Evolutionary conservation across 352 stramenopile genomes (phyloP).

Genomic region (Globisporangium spiculum): DNA sequence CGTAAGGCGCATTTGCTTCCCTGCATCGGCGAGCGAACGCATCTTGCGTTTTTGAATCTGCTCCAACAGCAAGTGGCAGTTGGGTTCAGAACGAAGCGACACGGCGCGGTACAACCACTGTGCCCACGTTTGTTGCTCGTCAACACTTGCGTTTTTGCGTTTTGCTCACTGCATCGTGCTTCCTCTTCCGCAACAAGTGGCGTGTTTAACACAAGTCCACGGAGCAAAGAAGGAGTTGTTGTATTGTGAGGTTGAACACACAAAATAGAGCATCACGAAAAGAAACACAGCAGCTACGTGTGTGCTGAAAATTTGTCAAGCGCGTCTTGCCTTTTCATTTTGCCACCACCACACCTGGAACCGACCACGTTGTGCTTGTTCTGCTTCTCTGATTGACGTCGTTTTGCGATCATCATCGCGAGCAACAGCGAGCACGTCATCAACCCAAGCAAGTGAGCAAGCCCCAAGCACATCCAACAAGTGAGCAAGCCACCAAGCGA

Average conservation of each 20-base stretch:
- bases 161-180: conserved; percentile 7
- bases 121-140: background rate
- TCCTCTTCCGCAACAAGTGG: conserved; percentile 10
- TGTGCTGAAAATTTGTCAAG: conserved; percentile 19
- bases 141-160: background rate
- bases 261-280: conserved; percentile 24
- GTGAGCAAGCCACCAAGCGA: conserved; percentile 7
- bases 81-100: conserved; percentile 15
- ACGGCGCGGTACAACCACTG: background rate
- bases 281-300: conserved; percentile 16
- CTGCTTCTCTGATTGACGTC: conserved; percentile 9
- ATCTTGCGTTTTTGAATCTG: conserved; percentile 6
- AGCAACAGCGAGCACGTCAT: background rate
- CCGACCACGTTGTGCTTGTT: conserved; percentile 8
- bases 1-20: background rate
- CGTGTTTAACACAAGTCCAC: background rate
- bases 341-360: conserved; percentile 10
- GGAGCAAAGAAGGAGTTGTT: conserved; percentile 13
- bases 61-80: conserved; percentile 13
- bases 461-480: conserved; percentile 5
- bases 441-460: background rate
- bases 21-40: background rate
- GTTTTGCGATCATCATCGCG: conserved; percentile 7
- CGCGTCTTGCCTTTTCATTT: conserved; percentile 19
- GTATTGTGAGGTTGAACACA: conserved; percentile 21